Conservation (phyloP, 148 eudicot genomes). For the Arbutus unedo region DNA sequence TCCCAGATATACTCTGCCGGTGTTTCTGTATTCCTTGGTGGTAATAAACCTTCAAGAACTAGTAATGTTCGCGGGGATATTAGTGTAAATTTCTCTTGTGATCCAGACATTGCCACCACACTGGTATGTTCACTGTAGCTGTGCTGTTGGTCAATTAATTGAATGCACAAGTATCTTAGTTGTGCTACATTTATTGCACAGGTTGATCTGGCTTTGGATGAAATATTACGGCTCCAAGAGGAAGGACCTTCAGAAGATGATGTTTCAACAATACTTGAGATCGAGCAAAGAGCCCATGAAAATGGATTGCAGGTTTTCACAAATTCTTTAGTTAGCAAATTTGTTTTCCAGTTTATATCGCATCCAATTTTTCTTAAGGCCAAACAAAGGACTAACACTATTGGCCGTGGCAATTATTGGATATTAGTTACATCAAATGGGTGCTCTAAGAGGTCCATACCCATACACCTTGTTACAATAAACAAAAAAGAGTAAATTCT, state of each 20-base stretch:
- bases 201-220: constrained; percentile 85
- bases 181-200: constrained; percentile 32
- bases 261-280: constrained; percentile 72
- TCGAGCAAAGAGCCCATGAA: constrained; percentile 89
- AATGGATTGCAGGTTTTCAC: constrained; percentile 75
- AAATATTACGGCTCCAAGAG: constrained; percentile 63
- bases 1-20: constrained; percentile 81
- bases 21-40: constrained; percentile 88
- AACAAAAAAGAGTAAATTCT: neutral
- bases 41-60: constrained; percentile 83
- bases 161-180: constrained; percentile 5
- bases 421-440: neutral
- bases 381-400: neutral
- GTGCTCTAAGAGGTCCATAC: neutral
- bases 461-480: neutral
- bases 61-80: constrained; percentile 84
- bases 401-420: neutral
- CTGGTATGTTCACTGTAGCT: constrained; percentile 44
- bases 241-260: constrained; percentile 84
- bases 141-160: constrained; percentile 1
- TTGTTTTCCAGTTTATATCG: neutral
- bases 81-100: constrained; percentile 75
- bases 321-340: neutral
- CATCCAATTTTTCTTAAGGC: too few species aligned
- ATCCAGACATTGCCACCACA: constrained; percentile 67